Conservation (phyloP, 805 yeast species). For the Cyberlindnera bimundalis region DNA sequence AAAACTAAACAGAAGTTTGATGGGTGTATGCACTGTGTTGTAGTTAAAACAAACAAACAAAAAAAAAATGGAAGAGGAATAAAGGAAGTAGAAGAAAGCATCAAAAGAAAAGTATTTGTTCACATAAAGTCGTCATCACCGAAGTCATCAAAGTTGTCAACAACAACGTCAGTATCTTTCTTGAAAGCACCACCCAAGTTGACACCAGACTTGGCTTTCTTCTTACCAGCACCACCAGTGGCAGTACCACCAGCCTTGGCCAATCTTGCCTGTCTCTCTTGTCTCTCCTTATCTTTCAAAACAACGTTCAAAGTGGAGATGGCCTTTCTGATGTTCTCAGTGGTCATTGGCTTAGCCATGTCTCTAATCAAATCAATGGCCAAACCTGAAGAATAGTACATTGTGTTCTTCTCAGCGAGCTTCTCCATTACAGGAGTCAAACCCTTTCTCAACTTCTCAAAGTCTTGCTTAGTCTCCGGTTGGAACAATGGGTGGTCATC, state of each 20-base stretch:
- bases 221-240: constrained; percentile 92
- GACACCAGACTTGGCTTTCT: constrained; percentile 76
- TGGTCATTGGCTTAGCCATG: constrained; percentile 71
- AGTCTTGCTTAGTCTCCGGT: constrained; percentile 78
- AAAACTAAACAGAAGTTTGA: no score
- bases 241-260: constrained; percentile 82
- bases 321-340: constrained; percentile 83
- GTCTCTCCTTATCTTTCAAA: constrained; percentile 80
- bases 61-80: background rate
- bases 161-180: constrained; percentile 61
- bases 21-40: no score
- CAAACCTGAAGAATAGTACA: constrained; percentile 70
- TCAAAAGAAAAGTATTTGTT: background rate
- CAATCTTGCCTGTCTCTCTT: constrained; percentile 84
- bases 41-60: no score
- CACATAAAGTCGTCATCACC: constrained; percentile 84
- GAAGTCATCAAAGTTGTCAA: constrained; percentile 52
- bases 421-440: constrained; percentile 57
- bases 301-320: constrained; percentile 78
- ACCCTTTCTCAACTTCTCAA: constrained; percentile 71
- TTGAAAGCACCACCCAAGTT: constrained; percentile 61
- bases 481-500: constrained; percentile 78
- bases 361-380: constrained; percentile 87
- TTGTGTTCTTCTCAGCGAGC: constrained; percentile 55
- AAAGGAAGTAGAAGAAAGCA: background rate